Evolutionary conservation across 208 protist species (phyloP).

Genomic region (Crithidia sp.): DNA sequence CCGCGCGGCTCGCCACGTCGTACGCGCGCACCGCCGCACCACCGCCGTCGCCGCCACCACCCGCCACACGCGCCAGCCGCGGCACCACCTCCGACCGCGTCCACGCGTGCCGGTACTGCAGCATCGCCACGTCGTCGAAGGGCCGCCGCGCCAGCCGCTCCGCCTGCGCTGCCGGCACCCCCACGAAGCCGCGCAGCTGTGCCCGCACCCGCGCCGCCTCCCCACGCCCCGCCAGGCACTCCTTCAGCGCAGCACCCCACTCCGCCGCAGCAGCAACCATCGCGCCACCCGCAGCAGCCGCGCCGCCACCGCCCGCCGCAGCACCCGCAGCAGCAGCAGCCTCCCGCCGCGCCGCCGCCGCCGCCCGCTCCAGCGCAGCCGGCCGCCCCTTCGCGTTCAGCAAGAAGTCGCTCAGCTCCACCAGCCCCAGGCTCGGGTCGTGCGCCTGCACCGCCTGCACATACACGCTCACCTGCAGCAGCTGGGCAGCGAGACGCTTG

Average conservation of each 20-base stretch:
- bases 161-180: conserved; percentile 11
- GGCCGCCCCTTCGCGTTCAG: conserved; percentile 21
- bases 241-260: conserved; percentile 23
- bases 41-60: conserved; percentile 1
- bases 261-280: not conserved
- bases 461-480: conserved; percentile 21
- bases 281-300: too few species aligned
- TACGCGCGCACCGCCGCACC: conserved; percentile 1
- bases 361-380: conserved; percentile 27
- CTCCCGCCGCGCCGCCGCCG: conserved; percentile 10
- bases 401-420: conserved; percentile 33
- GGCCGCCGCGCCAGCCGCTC: conserved; percentile 29
- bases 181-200: conserved; percentile 29
- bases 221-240: conserved; percentile 2
- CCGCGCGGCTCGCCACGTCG: conserved; percentile 18
- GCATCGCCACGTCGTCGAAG: conserved; percentile 50
- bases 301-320: too few species aligned
- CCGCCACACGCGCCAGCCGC: conserved; percentile 1
- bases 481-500: conserved; percentile 4
- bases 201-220: conserved; percentile 27
- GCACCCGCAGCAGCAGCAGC: too few species aligned
- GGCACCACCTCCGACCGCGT: conserved; percentile 26
- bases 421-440: conserved; percentile 23
- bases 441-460: conserved; percentile 25
- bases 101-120: conserved; percentile 42